phyloP scores from a whole-genome alignment of 169 alveolate species.

The Plasmodium berghei region DNA sequence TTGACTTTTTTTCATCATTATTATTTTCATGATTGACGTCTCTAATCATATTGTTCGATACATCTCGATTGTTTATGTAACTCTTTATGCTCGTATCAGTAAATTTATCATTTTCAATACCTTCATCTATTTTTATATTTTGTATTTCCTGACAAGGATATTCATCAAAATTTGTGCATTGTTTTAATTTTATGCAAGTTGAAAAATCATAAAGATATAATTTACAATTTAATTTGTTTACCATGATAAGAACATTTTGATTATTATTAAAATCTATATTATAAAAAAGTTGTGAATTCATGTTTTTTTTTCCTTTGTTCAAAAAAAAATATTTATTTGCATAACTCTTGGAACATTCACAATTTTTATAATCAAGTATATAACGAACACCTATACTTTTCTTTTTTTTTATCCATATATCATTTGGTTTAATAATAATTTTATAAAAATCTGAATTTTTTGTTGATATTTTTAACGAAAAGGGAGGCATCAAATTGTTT shows the following conservation, averaged over 20 bases:
- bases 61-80: neutral
- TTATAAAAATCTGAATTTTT: constrained; percentile 41
- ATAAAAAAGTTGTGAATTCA: neutral
- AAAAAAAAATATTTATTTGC: neutral
- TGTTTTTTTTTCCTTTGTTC: neutral
- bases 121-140: neutral
- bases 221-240: constrained; percentile 11
- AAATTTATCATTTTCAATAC: neutral
- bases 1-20: neutral
- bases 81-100: neutral
- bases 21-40: neutral
- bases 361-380: constrained; percentile 33
- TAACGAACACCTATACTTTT: constrained; percentile 68
- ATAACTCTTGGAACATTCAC: neutral
- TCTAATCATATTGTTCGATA: neutral
- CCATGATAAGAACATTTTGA: constrained; percentile 33
- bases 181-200: constrained; percentile 5
- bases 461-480: constrained; percentile 50
- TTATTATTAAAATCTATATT: neutral
- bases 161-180: neutral
- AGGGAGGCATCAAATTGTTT: constrained; percentile 70
- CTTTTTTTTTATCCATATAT: constrained; percentile 70
- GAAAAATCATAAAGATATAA: constrained; percentile 30
- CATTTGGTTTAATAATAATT: constrained; percentile 57
- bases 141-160: neutral